Base-by-base conservation (phyloP, 148 eudicot species). In the Camellia lanceoleosa region DNA sequence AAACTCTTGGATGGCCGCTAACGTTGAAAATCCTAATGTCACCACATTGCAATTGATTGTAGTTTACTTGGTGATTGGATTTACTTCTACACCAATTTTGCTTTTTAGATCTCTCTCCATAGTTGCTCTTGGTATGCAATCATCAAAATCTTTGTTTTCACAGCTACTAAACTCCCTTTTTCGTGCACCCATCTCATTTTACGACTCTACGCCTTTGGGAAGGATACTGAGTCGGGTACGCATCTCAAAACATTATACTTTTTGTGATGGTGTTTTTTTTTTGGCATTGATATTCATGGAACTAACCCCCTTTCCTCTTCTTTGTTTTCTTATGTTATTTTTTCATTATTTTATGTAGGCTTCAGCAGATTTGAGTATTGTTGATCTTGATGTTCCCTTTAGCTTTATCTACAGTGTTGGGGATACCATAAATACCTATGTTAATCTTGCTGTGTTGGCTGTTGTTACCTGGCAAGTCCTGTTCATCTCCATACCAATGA, bases 1-100 rank as follows among this genome's bases (percentile, higher is more conserved):
- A 71, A 95, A 93, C 83, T 83, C 90, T 10, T 95, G 99, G 97
- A 90, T 95, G 97, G 99, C 99, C 74, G 89, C 97, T 63, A 87
- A 90, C 68, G 94, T 95, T 69, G 97, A 92, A 46, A 84, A 91
- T 78, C 94, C 90, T 51, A 38, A 84, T 20, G 86, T 92, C 23
- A 86, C 88, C 87, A 84, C 84, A 18, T 78, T 84, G 83, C 85
- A 82, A 77, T 60, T 93, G 81, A 93, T 93, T 30, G 51, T 69
- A 30, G 94, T 93, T 47, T 93, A 93, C 83, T 85, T 93, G 77
- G 66, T 90, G 69, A 82, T 92, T 51, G 97, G 97, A 15, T 52
- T 84, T 15, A 23, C 58, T 30, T 83, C 95, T 46, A 75, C 86
- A 7, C 3, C 80, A 0, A 76, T 89, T 78, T 80, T 93, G 76